phyloP scores from a whole-genome alignment of 495 filamentous ascomycete species.

The Tuber aestivum region DNA sequence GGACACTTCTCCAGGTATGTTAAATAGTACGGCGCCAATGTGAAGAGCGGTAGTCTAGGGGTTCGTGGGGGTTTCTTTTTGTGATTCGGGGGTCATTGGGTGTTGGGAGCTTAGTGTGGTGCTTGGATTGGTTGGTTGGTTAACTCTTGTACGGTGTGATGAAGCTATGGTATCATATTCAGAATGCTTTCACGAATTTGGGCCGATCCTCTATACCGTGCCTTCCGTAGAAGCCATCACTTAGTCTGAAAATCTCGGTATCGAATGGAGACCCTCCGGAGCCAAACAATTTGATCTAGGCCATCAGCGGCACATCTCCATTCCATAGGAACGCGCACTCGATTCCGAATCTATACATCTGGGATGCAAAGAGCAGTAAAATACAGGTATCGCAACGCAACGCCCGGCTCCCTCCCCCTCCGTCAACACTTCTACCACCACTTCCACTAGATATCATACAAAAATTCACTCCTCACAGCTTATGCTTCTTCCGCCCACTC shows the following conservation, averaged over 20 bases:
- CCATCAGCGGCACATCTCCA: background rate
- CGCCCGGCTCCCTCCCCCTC: background rate
- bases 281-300: background rate
- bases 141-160: background rate
- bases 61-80: background rate
- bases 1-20: too few species aligned
- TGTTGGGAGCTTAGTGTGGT: background rate
- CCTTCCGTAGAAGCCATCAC: background rate
- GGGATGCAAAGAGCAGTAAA: background rate
- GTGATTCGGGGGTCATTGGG: background rate
- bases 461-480: constrained; percentile 54
- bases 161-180: background rate
- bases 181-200: background rate
- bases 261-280: background rate
- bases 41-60: too few species aligned
- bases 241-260: background rate
- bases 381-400: background rate
- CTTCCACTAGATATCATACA: background rate
- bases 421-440: background rate
- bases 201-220: background rate
- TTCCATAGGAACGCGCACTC: background rate
- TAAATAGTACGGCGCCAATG: too few species aligned
- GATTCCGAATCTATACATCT: background rate
- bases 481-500: constrained; percentile 65
- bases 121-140: background rate